Base-by-base conservation (phyloP, 176 grass and related monocot species). In the Phoenix dactylifera region DNA sequence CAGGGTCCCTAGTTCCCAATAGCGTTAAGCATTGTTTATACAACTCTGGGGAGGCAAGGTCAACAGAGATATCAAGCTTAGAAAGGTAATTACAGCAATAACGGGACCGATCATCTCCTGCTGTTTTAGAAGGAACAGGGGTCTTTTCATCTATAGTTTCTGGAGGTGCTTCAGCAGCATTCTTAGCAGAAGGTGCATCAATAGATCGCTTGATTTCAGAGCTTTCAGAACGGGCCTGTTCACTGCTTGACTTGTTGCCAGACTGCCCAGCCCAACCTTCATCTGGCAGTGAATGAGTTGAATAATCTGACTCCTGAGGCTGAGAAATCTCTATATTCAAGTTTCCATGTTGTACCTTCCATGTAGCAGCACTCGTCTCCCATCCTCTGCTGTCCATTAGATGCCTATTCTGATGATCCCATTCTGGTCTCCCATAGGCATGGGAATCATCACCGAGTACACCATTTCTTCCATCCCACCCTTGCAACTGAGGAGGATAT, bases 61-160 rank as follows among this genome's bases (percentile, higher is more conserved):
- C 50, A 52, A 48, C 48, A 2, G 76, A 78, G 39, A 78, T 59
- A 57, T 66, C 68, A 72, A 78, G 60, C 54, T 50, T 60, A 62
- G 57, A 59, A 53, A 78, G 48, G 50, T 78, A 78, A 30, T n/a
- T 78, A 72, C 22, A 51, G 76, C 68, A 65, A 59, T 65, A 78
- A 7, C 3, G 18, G 65, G 61, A 59, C 22, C 18, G 22, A 30
- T 72, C 68, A 60, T 44, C 49, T 22, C 30, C 25, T 17, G 63
- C 24, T 48, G 49, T 63, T 59, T 16, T 72, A 65, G 55, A 59
- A 65, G 76, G 68, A 28, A 29, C 61, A 54, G 26, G 57, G 7
- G 49, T 29, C 24, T n/a, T 64, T 18, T 78, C 61, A 66, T 54
- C 32, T 60, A 17, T 66, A 60, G 23, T 16, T 53, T 60, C 48